Evolutionary conservation across 768 basidiomycete genomes (phyloP), one percentile per base, ranked within the genome.

Genomic region (Mycena rosella): DNA sequence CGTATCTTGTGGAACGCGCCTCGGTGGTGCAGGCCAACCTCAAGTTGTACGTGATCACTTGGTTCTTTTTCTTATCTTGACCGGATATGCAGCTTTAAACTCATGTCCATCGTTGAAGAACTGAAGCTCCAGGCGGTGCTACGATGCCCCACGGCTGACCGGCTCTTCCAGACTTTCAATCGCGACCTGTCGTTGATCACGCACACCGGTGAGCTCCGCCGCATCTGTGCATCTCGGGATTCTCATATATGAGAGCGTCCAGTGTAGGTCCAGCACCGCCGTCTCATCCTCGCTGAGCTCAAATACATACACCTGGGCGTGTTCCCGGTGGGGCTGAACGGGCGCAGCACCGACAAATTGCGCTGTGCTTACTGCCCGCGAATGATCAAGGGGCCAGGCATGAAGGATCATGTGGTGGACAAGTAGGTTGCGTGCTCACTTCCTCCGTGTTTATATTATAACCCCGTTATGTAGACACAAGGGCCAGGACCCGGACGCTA

Each of bases 211-310:
- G 38, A 40, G 38, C 9, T 40, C 17, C 14, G 17, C 17, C 17
- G 38, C 5, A 4, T 40, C 7, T 40, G n/a, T 13, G 17, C 7
- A 22, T 22, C 22, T 45, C 22, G 5, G n/a, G 20, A 22, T 22
- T 5, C 44, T 45, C n/a, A 45, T 8, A 4, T 13, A n/a, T n/a
- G n/a, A 17, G n/a, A 22, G 18, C 20, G 40, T 52, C 15, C 8
- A 67, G 66, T 62, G 1, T 67, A 60, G 66, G 56, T 49, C 26
- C 24, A 62, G 11, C 29, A 55, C 13, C 59, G 66, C 3, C 24
- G 4, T 0, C 18, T 34, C 26, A 34, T 61, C 10, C 26, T 61
- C 14, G 26, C 30, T 5, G 53, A 67, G 38, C 47, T 62, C 52
- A 42, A 54, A 7, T 42, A 5, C 18, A 47, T 55, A 40, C 2